Evolutionary conservation across 2,329 filamentous ascomycete species (phyloP), one percentile per base, ranked within the genome.

Genomic region (Xylariomycetidae sp.): DNA sequence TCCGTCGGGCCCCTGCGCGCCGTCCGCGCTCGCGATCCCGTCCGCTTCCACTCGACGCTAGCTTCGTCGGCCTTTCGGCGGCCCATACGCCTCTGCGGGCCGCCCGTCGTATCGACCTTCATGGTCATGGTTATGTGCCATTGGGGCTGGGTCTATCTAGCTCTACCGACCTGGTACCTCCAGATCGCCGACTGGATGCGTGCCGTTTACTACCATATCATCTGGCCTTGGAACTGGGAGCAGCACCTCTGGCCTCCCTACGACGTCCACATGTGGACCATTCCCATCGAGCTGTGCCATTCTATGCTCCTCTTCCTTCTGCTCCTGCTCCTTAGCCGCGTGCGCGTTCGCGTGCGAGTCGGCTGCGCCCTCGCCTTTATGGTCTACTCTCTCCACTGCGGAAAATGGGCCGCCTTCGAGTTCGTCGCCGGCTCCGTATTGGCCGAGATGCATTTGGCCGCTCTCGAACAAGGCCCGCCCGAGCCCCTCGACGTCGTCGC

Each of bases 261-360:
- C 38, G 62, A 67, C 37, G 48, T 61, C 7, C 65, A 68, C 33
- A 52, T 70, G 12, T 70, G 66, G 67, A 69, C 67, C 2, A 67
- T 71, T 13, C 63, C 67, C 1, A 58, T 68, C 35, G 66, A 70
- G 35, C 63, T 67, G 32, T 60, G 55, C 17, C 59, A 66, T 45
- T 69, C 66, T 7, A 58, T 68, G 57, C 44, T 65, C 15, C 44
- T 67, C 6, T 67, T 68, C 36, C 39, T 62, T n/a, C 43, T 62
- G 14, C 37, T 67, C n/a, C 50, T 57, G 19, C 43, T 43, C 10
- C 41, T 65, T 3, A 57, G 59, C 12, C 49, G 58, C 14, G 40
- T 64, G 19, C 52, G 54, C 27, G 40, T 53, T 7, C 40, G 43
- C 9, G 34, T 63, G 10, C 56, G 64, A 1, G 49, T 61, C 28